A percentile compares a stretch with the other conserved stretches of the same genome.
Conservation (phyloP, 257 asterid genomes). For the Haberlea rhodopensis region DNA sequence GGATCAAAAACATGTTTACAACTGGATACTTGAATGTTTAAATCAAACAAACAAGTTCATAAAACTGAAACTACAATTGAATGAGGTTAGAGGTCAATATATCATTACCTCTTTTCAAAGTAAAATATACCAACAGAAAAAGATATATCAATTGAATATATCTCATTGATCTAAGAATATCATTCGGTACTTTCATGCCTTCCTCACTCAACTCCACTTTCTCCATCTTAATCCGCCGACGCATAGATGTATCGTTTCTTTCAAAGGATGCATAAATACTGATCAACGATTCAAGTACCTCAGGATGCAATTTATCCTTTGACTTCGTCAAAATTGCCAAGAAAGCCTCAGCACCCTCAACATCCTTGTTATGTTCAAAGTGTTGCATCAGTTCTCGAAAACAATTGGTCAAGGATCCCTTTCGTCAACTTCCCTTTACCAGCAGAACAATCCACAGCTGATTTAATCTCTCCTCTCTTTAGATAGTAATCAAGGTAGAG, state of each 20-base stretch:
- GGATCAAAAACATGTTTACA: neutral
- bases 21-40: neutral
- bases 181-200: slow-evolving; percentile 59
- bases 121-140: neutral
- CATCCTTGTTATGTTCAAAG: slow-evolving; percentile 68
- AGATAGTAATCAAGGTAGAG: slow-evolving; percentile 65
- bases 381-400: slow-evolving; percentile 50
- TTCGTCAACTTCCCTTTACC: slow-evolving; percentile 67
- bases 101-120: neutral
- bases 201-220: slow-evolving; percentile 69
- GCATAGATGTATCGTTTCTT: slow-evolving; percentile 55
- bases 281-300: slow-evolving; percentile 61
- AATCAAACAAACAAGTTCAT: neutral
- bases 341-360: slow-evolving; percentile 67
- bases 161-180: slow-evolving; percentile 50
- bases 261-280: slow-evolving; percentile 74
- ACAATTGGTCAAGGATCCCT: slow-evolving; percentile 56
- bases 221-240: slow-evolving; percentile 82
- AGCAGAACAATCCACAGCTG: slow-evolving; percentile 55
- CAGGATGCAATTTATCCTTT: slow-evolving; percentile 41
- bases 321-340: slow-evolving; percentile 55
- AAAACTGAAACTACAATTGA: neutral
- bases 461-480: slow-evolving; percentile 50
- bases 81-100: neutral
- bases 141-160: neutral